Base-by-base conservation (phyloP, 306 rosid species). In the Castanea mollissima region DNA sequence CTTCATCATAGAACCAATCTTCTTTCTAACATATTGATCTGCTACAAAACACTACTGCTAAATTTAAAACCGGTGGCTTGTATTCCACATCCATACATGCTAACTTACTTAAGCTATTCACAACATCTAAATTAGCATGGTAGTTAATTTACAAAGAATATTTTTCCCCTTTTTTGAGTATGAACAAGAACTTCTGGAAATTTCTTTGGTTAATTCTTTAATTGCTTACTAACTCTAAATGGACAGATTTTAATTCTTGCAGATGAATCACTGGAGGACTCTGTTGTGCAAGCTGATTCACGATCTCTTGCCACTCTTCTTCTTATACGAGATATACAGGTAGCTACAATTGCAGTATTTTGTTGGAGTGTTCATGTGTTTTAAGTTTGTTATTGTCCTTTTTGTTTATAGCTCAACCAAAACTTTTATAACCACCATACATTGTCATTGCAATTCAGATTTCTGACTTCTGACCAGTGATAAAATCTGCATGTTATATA, bases 301-400 rank as follows among this genome's bases (percentile, higher is more conserved):
- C 88, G 97, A 78, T 94, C 99, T 79, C 95, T 94, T 38, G 97
- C 97, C 51, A 94, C 99, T 62, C 99, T 94, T 90, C 97, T 94
- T 74, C 99, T 95, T 46, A 95, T 95, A 80, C 91, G 99, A 71
- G 99, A 95, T 78, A 92, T 95, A 81, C 99, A 95, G 97, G 98
- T 95, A 80, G 71, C 76, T 79, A 54, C 58, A 76, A 64, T 64
- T 81, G 44, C 80, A 69, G 77, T 80, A 32, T 57, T 55, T 68
- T 74, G 74, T 34, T 46, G 19, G 57, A 73, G 63, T 46, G 68
- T 62, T 27, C 38, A 34, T 35, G 21, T 9, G 16, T 67, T 23
- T 19, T 32, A 34, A 67, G 72, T 32, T 35, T 67, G 72, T 67
- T 49, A 34, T 63, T 63, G 38, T 63, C 69, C 2, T 27, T 63